These are phyloP conservation scores for Pythium sukuiense DNA, from an alignment of 352 stramenopile species.

Conservation along the genomic window DNA sequence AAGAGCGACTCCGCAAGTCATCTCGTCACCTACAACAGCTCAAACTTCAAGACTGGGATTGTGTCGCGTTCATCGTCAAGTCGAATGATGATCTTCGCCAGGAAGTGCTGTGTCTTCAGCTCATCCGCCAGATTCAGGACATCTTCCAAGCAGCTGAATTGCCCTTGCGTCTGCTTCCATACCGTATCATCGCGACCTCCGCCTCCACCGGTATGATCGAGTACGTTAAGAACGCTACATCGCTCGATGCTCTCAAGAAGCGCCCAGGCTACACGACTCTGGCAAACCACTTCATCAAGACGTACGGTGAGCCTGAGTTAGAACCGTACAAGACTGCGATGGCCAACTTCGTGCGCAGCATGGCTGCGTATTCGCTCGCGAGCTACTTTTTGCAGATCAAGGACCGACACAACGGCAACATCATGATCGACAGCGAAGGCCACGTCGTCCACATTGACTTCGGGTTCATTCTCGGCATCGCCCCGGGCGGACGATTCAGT, in stretches of 20 bases:
- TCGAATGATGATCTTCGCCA: slow-evolving; percentile 98
- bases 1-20: slow-evolving; percentile 54
- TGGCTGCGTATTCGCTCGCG: slow-evolving; percentile 98
- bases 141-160: slow-evolving; percentile 95
- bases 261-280: slow-evolving; percentile 81
- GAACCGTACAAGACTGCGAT: slow-evolving; percentile 93
- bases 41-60: slow-evolving; percentile 53
- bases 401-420: slow-evolving; percentile 99
- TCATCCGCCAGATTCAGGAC: slow-evolving; percentile 95
- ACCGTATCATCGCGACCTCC: slow-evolving; percentile 96
- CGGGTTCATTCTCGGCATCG: slow-evolving; percentile 98
- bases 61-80: slow-evolving; percentile 96
- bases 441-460: slow-evolving; percentile 99
- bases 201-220: slow-evolving; percentile 96
- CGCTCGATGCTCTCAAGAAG: slow-evolving; percentile 96
- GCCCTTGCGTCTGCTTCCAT: slow-evolving; percentile 94
- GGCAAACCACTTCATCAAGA: slow-evolving; percentile 90
- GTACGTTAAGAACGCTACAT: slow-evolving; percentile 96
- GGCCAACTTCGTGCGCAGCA: slow-evolving; percentile 95
- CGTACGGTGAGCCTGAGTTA: slow-evolving; percentile 87
- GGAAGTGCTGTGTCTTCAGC: slow-evolving; percentile 96
- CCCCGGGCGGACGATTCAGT: slow-evolving; percentile 92
- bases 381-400: slow-evolving; percentile 98
- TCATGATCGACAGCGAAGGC: slow-evolving; percentile 98
- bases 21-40: slow-evolving; percentile 39